These are phyloP conservation scores for Hysterium pulicare DNA, from an alignment of 2,329 filamentous ascomycete genomes.

Conservation along the genomic window DNA sequence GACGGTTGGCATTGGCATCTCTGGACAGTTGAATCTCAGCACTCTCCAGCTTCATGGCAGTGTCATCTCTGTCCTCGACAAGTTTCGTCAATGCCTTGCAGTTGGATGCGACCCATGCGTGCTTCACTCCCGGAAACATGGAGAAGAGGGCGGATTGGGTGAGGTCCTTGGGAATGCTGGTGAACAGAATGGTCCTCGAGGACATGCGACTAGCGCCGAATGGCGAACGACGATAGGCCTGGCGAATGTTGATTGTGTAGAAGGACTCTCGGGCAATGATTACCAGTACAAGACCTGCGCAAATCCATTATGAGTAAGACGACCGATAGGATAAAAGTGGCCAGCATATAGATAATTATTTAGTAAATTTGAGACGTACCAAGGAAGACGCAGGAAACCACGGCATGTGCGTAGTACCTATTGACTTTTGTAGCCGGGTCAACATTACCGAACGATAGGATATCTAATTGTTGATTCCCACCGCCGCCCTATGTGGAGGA, in stretches of 20 bases:
- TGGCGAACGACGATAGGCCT: conserved; percentile 46
- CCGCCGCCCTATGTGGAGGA: conserved; percentile 22
- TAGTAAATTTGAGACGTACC: conserved; percentile 10
- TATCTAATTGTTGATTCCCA: conserved; percentile 35
- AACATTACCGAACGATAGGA: conserved; percentile 39
- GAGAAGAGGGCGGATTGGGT: conserved; percentile 39
- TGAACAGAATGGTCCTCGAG: conserved; percentile 47
- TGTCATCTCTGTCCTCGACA: conserved; percentile 44
- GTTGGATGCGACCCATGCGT: conserved; percentile 48
- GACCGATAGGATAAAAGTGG: background rate
- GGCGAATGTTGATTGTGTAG: conserved; percentile 47
- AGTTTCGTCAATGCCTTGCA: conserved; percentile 43
- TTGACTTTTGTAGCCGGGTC: conserved; percentile 18
- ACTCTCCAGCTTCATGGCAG: conserved; percentile 42
- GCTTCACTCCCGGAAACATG: conserved; percentile 39
- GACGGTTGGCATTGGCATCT: conserved; percentile 61
- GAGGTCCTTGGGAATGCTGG: conserved; percentile 43
- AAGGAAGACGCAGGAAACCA: conserved; percentile 44
- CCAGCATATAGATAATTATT: background rate
- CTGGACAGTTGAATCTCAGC: conserved; percentile 44
- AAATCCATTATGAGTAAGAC: background rate
- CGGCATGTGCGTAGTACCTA: conserved; percentile 44
- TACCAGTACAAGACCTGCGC: conserved; percentile 41
- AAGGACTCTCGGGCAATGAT: conserved; percentile 47
- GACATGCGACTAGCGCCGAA: conserved; percentile 44